These are phyloP conservation scores for Powellomyces hirtus DNA, from an alignment of 192 early-diverging fungal genomes.

Conservation along the genomic window DNA sequence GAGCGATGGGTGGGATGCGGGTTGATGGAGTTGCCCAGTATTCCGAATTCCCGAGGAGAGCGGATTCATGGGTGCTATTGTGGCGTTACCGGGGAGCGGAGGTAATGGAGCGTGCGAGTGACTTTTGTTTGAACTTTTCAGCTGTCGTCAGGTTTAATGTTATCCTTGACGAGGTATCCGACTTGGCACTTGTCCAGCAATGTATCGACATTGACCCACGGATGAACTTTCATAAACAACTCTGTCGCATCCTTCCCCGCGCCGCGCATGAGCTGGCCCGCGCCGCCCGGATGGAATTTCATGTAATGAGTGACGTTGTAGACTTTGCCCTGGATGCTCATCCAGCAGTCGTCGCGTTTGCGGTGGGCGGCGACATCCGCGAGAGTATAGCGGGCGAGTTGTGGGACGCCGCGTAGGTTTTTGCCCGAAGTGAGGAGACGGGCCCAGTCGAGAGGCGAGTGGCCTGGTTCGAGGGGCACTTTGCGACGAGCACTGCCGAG, in stretches of 20 bases:
- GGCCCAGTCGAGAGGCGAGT: conserved; percentile 92
- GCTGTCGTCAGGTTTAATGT: too few species aligned
- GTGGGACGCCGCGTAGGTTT: conserved; percentile 60
- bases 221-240: conserved; percentile 80
- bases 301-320: conserved; percentile 90
- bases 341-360: conserved; percentile 81
- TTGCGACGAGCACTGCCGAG: conserved; percentile 53
- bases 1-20: too few species aligned
- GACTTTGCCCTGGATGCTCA: conserved; percentile 82
- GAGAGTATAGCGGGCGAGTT: conserved; percentile 63
- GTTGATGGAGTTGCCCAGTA: too few species aligned
- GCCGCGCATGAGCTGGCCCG: conserved; percentile 48
- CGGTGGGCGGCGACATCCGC: conserved; percentile 76
- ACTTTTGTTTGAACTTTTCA: too few species aligned
- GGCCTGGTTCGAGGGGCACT: conserved; percentile 80
- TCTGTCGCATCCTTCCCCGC: conserved; percentile 92
- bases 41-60: too few species aligned
- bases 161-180: conserved; percentile 42
- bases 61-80: too few species aligned
- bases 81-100: too few species aligned
- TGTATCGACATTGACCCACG: conserved; percentile 93
- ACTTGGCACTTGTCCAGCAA: conserved; percentile 80
- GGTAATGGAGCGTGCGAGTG: too few species aligned
- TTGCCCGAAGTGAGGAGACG: conserved; percentile 72
- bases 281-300: conserved; percentile 90